Evolutionary conservation across 192 early-diverging fungal genomes (phyloP).

Genomic region (Umbelopsis ramanniana): DNA sequence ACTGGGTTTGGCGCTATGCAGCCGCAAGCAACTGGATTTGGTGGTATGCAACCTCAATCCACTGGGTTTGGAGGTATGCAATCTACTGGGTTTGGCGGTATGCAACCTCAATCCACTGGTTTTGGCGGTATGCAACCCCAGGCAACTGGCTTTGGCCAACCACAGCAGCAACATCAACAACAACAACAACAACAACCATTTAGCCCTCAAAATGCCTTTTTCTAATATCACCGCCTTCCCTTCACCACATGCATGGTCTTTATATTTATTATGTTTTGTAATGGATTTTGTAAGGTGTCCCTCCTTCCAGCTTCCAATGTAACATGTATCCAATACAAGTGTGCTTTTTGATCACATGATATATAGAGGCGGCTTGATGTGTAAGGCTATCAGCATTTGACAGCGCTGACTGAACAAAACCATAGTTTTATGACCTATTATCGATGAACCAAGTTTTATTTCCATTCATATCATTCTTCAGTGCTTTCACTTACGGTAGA

Average conservation of each 20-base stretch:
- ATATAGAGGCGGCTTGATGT: too few species aligned
- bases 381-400: too few species aligned
- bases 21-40: slow-evolving; percentile 4
- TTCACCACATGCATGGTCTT: too few species aligned
- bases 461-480: too few species aligned
- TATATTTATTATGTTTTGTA: neutral
- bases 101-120: slow-evolving; percentile 2
- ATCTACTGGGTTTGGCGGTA: neutral
- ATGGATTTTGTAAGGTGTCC: neutral
- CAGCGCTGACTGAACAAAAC: too few species aligned
- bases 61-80: neutral
- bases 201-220: slow-evolving; percentile 12
- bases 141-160: neutral
- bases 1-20: neutral
- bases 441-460: too few species aligned
- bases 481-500: too few species aligned
- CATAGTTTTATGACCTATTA: too few species aligned
- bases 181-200: slow-evolving; percentile 10
- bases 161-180: neutral
- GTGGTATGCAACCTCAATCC: slow-evolving; percentile 4
- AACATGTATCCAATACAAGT: neutral
- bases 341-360: too few species aligned
- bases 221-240: neutral
- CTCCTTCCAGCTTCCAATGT: neutral
- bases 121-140: slow-evolving; percentile 18